Evolutionary conservation across 169 alveolate species (phyloP).

Genomic region (Cryptosporidium felis): DNA sequence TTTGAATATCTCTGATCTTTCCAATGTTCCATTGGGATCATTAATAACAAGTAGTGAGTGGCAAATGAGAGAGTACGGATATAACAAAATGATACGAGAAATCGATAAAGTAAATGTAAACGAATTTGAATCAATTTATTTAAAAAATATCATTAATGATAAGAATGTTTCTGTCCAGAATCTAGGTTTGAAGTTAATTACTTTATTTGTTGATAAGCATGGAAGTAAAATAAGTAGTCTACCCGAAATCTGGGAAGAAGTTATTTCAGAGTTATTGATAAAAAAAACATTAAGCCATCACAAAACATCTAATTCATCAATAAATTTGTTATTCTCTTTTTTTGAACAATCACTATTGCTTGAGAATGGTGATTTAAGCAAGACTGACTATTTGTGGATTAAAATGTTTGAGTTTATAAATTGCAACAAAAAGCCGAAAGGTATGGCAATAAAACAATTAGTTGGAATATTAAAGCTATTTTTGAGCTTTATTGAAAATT

Average conservation of each 20-base stretch:
- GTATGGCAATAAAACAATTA: slow-evolving; percentile 24
- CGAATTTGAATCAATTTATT: background rate
- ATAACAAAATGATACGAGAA: slow-evolving; percentile 34
- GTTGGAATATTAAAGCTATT: slow-evolving; percentile 30
- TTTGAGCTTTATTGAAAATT: slow-evolving; percentile 27
- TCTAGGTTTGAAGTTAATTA: slow-evolving; percentile 8
- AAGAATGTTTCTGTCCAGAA: slow-evolving; percentile 46
- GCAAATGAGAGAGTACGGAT: slow-evolving; percentile 67
- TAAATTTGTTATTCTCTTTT: slow-evolving; percentile 13
- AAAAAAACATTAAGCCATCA: slow-evolving; percentile 18
- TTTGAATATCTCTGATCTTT: slow-evolving; percentile 5
- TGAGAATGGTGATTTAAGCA: slow-evolving; percentile 22
- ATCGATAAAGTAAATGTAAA: background rate
- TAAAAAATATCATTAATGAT: slow-evolving; percentile 15
- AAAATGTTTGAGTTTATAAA: slow-evolving; percentile 31
- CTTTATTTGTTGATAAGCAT: background rate
- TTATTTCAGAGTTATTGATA: slow-evolving; percentile 8
- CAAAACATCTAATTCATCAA: slow-evolving; percentile 46
- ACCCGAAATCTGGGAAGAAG: slow-evolving; percentile 16
- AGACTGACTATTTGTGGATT: slow-evolving; percentile 21
- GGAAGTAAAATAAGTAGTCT: slow-evolving; percentile 4
- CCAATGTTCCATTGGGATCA: slow-evolving; percentile 4
- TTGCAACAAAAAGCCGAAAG: slow-evolving; percentile 32
- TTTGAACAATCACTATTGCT: slow-evolving; percentile 36
- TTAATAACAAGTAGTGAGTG: slow-evolving; percentile 34